Percentiles rank a stretch among this genome's conserved stretches.
Evolutionary conservation across 148 eudicot species (phyloP).

Genomic region (Nyssa sinensis): DNA sequence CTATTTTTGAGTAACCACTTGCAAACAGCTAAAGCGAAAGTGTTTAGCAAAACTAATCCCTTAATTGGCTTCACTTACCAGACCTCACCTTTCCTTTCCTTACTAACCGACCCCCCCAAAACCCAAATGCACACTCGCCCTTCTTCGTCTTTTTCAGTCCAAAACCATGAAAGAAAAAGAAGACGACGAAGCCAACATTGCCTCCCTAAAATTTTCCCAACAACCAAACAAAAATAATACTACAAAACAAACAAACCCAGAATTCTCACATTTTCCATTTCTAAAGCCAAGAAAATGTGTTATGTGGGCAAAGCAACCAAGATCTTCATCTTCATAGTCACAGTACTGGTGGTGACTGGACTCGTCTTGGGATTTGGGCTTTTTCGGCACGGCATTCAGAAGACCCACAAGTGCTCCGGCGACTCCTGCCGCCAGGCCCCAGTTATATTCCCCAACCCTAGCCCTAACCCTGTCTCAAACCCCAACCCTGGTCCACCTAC

Average conservation of each 20-base stretch:
- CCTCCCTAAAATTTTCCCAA: too few species aligned
- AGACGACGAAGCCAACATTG: too few species aligned
- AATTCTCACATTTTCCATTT: not conserved
- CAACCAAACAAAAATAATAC: not conserved
- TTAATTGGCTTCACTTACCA: constrained; percentile 8
- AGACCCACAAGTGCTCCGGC: constrained; percentile 38
- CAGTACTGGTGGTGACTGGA: constrained; percentile 49
- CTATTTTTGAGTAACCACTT: not conserved
- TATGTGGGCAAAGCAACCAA: constrained; percentile 95
- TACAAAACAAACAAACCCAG: not conserved
- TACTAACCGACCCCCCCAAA: not conserved
- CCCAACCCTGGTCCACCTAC: constrained; percentile 20
- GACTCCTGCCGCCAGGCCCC: constrained; percentile 28
- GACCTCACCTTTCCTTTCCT: not conserved
- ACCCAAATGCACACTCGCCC: not conserved
- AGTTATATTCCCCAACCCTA: constrained; percentile 7
- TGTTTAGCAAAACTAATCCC: not conserved
- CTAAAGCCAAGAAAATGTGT: constrained; percentile 48
- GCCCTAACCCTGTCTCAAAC: constrained; percentile 16
- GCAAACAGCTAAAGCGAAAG: too few species aligned
- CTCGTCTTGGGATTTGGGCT: constrained; percentile 67
- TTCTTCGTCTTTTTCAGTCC: not conserved
- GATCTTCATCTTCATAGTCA: constrained; percentile 84
- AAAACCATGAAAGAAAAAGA: constrained; percentile 8
- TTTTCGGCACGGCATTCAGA: constrained; percentile 28